Evolutionary conservation across 345 rosid species (phyloP), one percentile per base, ranked within the genome.

Genomic region (Lumnitzera littorea): DNA sequence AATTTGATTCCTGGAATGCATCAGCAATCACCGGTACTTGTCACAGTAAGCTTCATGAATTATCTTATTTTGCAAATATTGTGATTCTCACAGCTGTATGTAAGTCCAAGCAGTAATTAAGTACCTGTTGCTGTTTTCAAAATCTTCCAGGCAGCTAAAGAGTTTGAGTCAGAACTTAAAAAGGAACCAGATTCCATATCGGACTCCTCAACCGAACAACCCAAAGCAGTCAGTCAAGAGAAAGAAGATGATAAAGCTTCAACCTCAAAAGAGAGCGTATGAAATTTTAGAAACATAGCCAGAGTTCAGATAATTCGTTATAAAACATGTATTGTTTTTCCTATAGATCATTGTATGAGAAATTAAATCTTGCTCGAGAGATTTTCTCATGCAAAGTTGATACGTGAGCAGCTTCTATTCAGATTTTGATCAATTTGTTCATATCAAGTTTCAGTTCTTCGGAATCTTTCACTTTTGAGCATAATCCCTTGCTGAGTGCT

Each of bases 131-230:
- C 55, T 46, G 2, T 50, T n/a, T 53, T 59, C 55, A 46, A 60
- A 63, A 60, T 71, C 47, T 65, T 77, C 73, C 78, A 92, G 98
- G 98, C 98, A 62, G 96, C 98, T 51, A 92, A 87, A 65, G 98
- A 92, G 69, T 89, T 92, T 0, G 98, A 92, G 76, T 73, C 89
- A 10, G 98, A 92, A 84, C 88, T 92, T n/a, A 92, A 87, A 63
- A 89, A 82, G 60, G 92, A 85, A 50, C 91, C 91, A 0, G 89
- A 85, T 49, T 70, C 88, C 50, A 24, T 1, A 20, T 4, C 80
- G 2, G 86, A 76, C 8, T 51, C 71, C 17, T 66, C 89, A 5
- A 65, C 24, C 41, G 77, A 76, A 69, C 73, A 62, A 46, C 76
- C 88, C 0, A 66, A 70, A 53, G 68, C 77, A 62, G 72, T 72